phyloP scores from a whole-genome alignment of 108 stramenopile species.

The Mayamaea pseudoterrestris region DNA sequence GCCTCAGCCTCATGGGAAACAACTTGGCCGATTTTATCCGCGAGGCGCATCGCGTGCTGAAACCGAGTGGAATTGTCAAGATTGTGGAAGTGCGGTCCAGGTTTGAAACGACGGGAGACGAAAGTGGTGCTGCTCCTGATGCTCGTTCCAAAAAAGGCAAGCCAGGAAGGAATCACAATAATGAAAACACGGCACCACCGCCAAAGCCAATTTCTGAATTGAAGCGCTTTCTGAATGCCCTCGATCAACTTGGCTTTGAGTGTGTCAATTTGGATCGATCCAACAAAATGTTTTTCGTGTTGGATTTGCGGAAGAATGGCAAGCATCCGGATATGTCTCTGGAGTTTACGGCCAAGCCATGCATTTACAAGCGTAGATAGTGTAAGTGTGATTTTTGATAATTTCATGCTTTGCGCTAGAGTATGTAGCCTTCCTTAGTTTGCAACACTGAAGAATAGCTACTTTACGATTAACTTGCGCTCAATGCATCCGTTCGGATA shows the following conservation, averaged over 20 bases:
- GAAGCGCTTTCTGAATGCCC: slow-evolving; percentile 46
- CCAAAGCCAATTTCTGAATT: slow-evolving; percentile 28
- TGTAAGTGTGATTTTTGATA: too few relatives aligned
- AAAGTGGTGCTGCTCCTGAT: too few relatives aligned
- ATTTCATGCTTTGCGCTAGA: too few relatives aligned
- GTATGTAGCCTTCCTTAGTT: too few relatives aligned
- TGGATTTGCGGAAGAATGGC: slow-evolving; percentile 72
- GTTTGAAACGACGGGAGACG: slow-evolving; percentile 53
- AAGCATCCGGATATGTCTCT: slow-evolving; percentile 45
- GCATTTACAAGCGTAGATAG: slow-evolving; percentile 81
- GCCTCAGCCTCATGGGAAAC: slow-evolving; percentile 96
- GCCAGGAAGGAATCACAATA: too few relatives aligned
- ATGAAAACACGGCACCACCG: too few relatives aligned
- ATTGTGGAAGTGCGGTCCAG: slow-evolving; percentile 93
- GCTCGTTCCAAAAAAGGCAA: too few relatives aligned
- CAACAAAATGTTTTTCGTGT: slow-evolving; percentile 90
- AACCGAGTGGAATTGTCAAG: slow-evolving; percentile 65
- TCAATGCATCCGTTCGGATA: too few relatives aligned
- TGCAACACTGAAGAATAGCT: too few relatives aligned
- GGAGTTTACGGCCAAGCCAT: slow-evolving; percentile 68
- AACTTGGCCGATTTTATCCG: slow-evolving; percentile 87
- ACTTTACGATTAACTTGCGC: too few relatives aligned
- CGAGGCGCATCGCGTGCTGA: slow-evolving; percentile 88
- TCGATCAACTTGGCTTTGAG: slow-evolving; percentile 64
- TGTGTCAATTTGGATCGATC: slow-evolving; percentile 50